phyloP scores from a whole-genome alignment of 768 basidiomycete genomes.

The Auriscalpium microsporum region DNA sequence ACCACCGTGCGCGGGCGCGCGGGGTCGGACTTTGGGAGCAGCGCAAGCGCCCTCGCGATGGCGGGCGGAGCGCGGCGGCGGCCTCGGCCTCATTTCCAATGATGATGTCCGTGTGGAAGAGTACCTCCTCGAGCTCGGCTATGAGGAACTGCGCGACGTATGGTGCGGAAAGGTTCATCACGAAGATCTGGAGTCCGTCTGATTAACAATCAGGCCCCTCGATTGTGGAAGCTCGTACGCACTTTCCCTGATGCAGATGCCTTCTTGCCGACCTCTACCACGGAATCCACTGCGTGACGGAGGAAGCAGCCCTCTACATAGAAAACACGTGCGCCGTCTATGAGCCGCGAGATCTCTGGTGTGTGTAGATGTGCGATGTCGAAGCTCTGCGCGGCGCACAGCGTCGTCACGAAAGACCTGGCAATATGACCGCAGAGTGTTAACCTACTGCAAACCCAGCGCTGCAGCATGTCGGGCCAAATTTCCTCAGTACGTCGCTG shows the following conservation, averaged over 20 bases:
- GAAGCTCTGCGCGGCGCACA: conserved; percentile 88
- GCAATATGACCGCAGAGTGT: not conserved
- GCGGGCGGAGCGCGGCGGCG: too few species aligned
- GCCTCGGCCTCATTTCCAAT: conserved; percentile 96
- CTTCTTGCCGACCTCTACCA: conserved; percentile 67
- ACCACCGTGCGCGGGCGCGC: conserved; percentile 74
- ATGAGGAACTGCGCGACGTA: conserved; percentile 95
- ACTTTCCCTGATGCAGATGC: conserved; percentile 75
- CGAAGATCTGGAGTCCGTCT: conserved; percentile 56
- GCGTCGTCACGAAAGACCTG: conserved; percentile 87
- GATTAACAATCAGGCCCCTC: not conserved
- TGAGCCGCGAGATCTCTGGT: conserved; percentile 61
- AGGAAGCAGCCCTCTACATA: conserved; percentile 95
- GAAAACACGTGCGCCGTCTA: conserved; percentile 76
- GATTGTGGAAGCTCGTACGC: not conserved
- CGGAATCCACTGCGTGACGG: conserved; percentile 72
- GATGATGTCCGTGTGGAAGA: conserved; percentile 81
- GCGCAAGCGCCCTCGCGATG: conserved; percentile 67
- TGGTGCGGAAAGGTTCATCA: conserved; percentile 93
- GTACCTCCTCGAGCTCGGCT: conserved; percentile 66
- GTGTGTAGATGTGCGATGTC: conserved; percentile 71
- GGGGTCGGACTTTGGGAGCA: conserved; percentile 63
- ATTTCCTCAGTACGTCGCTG: too few species aligned
- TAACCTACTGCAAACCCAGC: too few species aligned
- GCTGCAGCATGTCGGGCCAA: too few species aligned